Conservation (phyloP, 2,329 filamentous ascomycete genomes). For the Chrysoporthe deuterocubensis region DNA sequence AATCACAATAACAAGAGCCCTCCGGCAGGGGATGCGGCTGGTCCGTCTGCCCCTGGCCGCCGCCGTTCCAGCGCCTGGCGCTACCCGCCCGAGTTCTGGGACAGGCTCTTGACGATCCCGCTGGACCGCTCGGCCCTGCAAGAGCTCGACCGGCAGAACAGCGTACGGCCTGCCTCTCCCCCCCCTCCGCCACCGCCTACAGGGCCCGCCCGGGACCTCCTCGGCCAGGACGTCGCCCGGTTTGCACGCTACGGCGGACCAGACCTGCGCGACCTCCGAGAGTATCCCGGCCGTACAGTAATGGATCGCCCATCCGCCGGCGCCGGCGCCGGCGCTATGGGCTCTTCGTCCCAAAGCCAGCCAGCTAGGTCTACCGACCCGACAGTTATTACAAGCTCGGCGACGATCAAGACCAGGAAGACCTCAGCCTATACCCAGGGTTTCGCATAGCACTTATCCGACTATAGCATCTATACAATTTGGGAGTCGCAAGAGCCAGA, state of each 20-base stretch:
- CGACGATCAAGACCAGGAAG: constrained; percentile 32
- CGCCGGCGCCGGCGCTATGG: constrained; percentile 15
- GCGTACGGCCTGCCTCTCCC: background rate
- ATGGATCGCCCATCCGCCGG: too few species aligned
- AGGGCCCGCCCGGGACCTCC: too few species aligned
- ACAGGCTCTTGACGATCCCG: too few species aligned
- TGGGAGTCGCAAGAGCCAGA: constrained; percentile 38
- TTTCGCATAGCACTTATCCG: constrained; percentile 44
- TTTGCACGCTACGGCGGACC: constrained; percentile 36
- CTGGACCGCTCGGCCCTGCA: background rate
- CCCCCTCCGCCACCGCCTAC: background rate
- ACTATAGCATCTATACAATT: constrained; percentile 39
- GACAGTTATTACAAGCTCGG: constrained; percentile 30
- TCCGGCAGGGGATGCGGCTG: too few species aligned
- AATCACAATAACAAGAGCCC: too few species aligned
- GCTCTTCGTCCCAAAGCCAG: constrained; percentile 25
- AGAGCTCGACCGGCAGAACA: background rate
- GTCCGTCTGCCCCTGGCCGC: too few species aligned
- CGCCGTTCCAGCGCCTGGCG: too few species aligned
- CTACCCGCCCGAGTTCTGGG: too few species aligned
- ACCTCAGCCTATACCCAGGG: constrained; percentile 38
- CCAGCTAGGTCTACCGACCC: constrained; percentile 22
- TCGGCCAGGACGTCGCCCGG: constrained; percentile 20
- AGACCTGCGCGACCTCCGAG: constrained; percentile 33
- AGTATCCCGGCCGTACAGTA: constrained; percentile 1